phyloP scores from a whole-genome alignment of 495 filamentous ascomycete genomes.

The Chaetomidium leptoderma region DNA sequence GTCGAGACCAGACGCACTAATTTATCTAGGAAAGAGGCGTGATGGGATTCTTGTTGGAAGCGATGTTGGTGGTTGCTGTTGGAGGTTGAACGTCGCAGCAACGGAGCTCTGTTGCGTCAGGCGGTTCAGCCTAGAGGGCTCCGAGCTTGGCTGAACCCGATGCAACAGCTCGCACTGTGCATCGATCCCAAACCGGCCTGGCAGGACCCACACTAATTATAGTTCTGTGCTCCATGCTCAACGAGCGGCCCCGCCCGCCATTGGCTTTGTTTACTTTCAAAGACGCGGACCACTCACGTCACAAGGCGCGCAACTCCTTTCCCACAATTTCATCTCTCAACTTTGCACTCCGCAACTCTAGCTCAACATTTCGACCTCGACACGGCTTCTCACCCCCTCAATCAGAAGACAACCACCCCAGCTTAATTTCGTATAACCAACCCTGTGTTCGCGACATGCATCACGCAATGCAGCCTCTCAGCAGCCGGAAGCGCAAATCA shows the following conservation, averaged over 20 bases:
- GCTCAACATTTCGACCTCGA: neutral
- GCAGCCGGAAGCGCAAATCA: conserved; percentile 59
- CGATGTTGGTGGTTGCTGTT: neutral
- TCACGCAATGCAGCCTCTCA: conserved; percentile 40
- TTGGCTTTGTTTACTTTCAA: conserved; percentile 37
- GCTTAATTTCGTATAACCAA: neutral
- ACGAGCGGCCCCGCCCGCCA: conserved; percentile 11
- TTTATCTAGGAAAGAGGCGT: neutral
- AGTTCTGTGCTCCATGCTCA: neutral
- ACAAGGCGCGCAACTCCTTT: conserved; percentile 11
- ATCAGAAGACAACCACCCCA: neutral
- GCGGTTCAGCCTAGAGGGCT: conserved; percentile 22
- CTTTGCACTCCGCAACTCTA: neutral
- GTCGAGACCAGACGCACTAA: neutral
- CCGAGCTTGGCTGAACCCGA: neutral
- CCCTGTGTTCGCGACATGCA: neutral
- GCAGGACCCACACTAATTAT: neutral
- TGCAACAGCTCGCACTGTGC: neutral
- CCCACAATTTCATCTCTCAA: conserved; percentile 18
- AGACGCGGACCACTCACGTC: conserved; percentile 31
- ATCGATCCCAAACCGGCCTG: neutral
- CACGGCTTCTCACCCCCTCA: neutral
- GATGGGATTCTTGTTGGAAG: neutral
- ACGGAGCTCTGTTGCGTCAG: conserved; percentile 27
- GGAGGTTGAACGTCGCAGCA: conserved; percentile 2